phyloP scores from a whole-genome alignment of 805 yeast genomes.

The Lachancea thermotolerans region DNA sequence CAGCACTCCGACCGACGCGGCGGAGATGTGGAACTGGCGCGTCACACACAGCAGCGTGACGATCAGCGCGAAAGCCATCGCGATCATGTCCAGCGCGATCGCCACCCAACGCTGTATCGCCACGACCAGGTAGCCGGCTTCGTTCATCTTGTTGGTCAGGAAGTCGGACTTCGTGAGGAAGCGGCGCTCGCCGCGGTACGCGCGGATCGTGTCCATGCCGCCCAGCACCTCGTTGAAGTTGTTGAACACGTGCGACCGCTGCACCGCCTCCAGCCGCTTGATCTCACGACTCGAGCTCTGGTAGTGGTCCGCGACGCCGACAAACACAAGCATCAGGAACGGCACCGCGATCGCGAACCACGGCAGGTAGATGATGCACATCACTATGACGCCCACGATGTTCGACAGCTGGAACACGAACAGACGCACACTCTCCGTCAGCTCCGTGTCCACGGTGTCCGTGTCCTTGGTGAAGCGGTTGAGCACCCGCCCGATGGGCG shows the following conservation, averaged over 20 bases:
- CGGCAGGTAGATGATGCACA: slow-evolving; percentile 68
- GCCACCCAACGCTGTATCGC: slow-evolving; percentile 63
- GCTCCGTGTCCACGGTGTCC: slow-evolving; percentile 74
- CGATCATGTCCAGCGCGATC: slow-evolving; percentile 44
- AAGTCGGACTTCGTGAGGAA: slow-evolving; percentile 40
- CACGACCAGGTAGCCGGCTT: slow-evolving; percentile 44
- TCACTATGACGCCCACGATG: slow-evolving; percentile 57
- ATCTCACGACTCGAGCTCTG: slow-evolving; percentile 47
- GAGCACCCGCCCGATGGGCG: slow-evolving; percentile 81
- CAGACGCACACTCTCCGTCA: slow-evolving; percentile 62
- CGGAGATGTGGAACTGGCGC: slow-evolving; percentile 48
- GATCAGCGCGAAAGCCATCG: slow-evolving; percentile 43
- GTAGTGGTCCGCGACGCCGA: slow-evolving; percentile 38
- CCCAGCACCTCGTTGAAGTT: slow-evolving; percentile 44
- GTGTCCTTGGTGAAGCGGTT: slow-evolving; percentile 86
- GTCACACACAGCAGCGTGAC: slow-evolving; percentile 54
- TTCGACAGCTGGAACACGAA: slow-evolving; percentile 46
- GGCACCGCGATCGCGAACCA: slow-evolving; percentile 72
- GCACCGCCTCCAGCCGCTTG: slow-evolving; percentile 45
- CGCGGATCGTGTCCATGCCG: slow-evolving; percentile 44
- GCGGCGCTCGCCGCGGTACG: slow-evolving; percentile 33
- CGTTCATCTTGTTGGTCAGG: slow-evolving; percentile 47
- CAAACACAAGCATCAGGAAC: slow-evolving; percentile 41
- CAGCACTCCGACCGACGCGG: slow-evolving; percentile 57
- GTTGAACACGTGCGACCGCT: slow-evolving; percentile 45